Base-by-base conservation (phyloP, 2,329 filamentous ascomycete species). In the Cryphonectria radicalis region DNA sequence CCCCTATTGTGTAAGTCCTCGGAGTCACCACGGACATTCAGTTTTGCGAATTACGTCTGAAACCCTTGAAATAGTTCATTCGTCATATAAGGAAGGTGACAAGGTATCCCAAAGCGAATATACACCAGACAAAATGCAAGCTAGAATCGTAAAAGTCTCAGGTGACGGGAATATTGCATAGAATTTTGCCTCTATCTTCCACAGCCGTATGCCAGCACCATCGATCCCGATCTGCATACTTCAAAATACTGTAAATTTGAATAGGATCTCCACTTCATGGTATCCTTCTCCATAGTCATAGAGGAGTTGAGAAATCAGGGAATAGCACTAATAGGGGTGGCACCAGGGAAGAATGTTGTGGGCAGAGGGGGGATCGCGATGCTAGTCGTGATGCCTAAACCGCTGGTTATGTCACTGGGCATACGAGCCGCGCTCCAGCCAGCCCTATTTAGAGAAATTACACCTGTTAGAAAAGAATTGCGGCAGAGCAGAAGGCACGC, bases 361-460 rank as follows among this genome's bases (percentile, higher is more conserved):
- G 62, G 62, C n/a, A 63, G 62, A 22, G 62, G 32, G 22, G 62
- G 62, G 19, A 63, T 63, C n/a, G 62, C 62, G 40, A 63, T 63
- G 62, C 62, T 63, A 10, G 62, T 25, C 40, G 62, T 72, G 65
- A 70, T 70, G 68, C 70, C 64, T 46, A 72, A 67, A 14, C 60
- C 70, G 25, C 68, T 70, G 1, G 71, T 68, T 57, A 69, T 72
- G 25, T 66, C 68, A 28, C 65, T 64, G 8, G 68, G 71, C 40
- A 70, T 72, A 42, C 25, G 40, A 42, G 62, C 62, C 40, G 62
- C 62, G 25, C 62, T 63, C 62, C 62, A 63, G 5, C 62, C 62
- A n/a, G 62, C 40, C 37, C 62, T 63, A 4, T 63, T n/a, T n/a
- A 5, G 11, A 63, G 14, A 28, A 13, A 19, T n/a, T 7, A 17